Evolutionary conservation across 225 moss, liverwort and hornwort species (phyloP).

Genomic region (Bryum argenteum): DNA sequence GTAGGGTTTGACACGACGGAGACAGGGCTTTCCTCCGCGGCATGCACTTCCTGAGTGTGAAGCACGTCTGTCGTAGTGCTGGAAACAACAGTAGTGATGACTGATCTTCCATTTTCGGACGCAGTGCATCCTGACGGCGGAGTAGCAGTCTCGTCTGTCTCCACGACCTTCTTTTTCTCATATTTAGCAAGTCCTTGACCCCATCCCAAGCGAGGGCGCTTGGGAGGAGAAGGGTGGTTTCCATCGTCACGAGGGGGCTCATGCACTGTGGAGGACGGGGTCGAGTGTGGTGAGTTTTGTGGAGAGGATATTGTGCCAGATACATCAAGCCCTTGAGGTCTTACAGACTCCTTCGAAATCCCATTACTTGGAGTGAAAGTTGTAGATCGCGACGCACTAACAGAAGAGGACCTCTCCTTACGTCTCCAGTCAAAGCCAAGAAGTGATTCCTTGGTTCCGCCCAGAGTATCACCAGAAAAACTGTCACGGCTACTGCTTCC

Average conservation of each 20-base stretch:
- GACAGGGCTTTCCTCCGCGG: constrained; percentile 51
- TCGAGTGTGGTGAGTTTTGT: constrained; percentile 71
- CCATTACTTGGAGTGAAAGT: constrained; percentile 40
- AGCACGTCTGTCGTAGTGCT: constrained; percentile 36
- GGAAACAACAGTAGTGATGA: constrained; percentile 33
- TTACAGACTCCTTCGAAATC: constrained; percentile 51
- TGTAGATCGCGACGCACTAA: constrained; percentile 61
- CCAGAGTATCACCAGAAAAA: constrained; percentile 59
- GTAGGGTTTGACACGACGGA: constrained; percentile 55
- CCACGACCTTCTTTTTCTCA: constrained; percentile 93
- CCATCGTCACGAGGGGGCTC: constrained; percentile 75
- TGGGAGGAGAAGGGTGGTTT: constrained; percentile 76
- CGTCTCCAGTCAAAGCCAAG: constrained; percentile 73
- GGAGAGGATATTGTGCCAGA: constrained; percentile 59
- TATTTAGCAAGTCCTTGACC: constrained; percentile 96
- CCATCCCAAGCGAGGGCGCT: constrained; percentile 95
- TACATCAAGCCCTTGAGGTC: constrained; percentile 65
- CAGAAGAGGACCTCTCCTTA: constrained; percentile 63
- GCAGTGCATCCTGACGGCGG: constrained; percentile 30
- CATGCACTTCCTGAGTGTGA: constrained; percentile 35
- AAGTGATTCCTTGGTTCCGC: constrained; percentile 57
- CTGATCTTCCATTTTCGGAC: constrained; percentile 42
- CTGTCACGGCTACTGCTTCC: constrained; percentile 73
- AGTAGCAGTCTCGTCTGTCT: constrained; percentile 61
- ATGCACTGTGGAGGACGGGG: constrained; percentile 46